Conservation (phyloP, 345 rosid species). For the Ricinus communis region DNA sequence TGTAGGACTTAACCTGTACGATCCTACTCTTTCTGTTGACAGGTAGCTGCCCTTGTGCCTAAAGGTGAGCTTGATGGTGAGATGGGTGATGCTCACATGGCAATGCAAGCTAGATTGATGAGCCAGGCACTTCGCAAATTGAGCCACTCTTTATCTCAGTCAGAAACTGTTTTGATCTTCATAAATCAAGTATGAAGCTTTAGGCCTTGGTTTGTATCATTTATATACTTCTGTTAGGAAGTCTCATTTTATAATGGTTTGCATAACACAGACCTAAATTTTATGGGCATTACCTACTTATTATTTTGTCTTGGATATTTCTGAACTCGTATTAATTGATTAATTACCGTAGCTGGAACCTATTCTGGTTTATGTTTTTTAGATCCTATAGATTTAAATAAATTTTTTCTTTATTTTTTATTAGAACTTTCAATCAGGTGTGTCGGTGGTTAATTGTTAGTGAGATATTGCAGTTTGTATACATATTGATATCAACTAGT, state of each 20-base stretch:
- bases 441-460: too few species aligned
- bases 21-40: slow-evolving; percentile 12
- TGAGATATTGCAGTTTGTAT: neutral
- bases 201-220: neutral
- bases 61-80: slow-evolving; percentile 97
- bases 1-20: slow-evolving; percentile 2
- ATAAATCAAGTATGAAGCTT: slow-evolving; percentile 64
- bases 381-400: too few species aligned
- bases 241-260: slow-evolving; percentile 2
- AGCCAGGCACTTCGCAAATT: slow-evolving; percentile 98
- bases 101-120: slow-evolving; percentile 99
- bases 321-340: neutral
- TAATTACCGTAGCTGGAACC: too few species aligned
- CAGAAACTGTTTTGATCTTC: slow-evolving; percentile 77
- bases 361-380: too few species aligned
- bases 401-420: too few species aligned
- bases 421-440: too few species aligned
- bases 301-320: neutral
- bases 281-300: neutral
- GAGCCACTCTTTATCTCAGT: slow-evolving; percentile 84
- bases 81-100: slow-evolving; percentile 99
- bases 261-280: neutral
- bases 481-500: neutral
- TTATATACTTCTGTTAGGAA: neutral
- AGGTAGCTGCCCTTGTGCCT: slow-evolving; percentile 99